Conservation (phyloP, 2,329 filamentous ascomycete species). For the Stemphylium lycopersici region DNA sequence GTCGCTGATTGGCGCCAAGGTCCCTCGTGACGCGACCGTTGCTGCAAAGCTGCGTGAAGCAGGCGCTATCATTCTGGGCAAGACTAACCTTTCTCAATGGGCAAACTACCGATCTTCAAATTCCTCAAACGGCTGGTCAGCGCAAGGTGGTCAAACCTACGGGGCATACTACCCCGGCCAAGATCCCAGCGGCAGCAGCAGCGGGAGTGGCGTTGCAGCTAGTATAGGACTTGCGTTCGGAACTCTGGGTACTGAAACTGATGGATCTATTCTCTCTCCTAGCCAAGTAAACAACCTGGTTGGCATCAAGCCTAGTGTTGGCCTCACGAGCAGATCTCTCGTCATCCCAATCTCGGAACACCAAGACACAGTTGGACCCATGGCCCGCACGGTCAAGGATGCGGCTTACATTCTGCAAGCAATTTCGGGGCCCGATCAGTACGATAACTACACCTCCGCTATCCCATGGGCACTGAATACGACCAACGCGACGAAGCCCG, state of each 20-base stretch:
- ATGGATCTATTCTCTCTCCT: slow-evolving; percentile 68
- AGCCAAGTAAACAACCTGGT: slow-evolving; percentile 64
- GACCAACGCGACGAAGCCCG: slow-evolving; percentile 54
- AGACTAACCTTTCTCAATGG: slow-evolving; percentile 70
- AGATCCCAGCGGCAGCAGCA: slow-evolving; percentile 56
- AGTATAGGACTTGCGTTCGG: slow-evolving; percentile 66
- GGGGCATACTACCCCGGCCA: slow-evolving; percentile 67
- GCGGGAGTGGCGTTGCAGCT: slow-evolving; percentile 65
- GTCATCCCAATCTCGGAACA: slow-evolving; percentile 69
- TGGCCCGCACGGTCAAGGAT: slow-evolving; percentile 65
- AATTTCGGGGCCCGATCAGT: slow-evolving; percentile 61
- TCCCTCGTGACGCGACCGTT: slow-evolving; percentile 64
- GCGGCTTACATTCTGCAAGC: slow-evolving; percentile 63
- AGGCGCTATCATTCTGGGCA: slow-evolving; percentile 70
- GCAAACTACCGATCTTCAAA: slow-evolving; percentile 66
- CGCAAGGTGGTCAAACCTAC: slow-evolving; percentile 66
- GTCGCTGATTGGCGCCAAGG: slow-evolving; percentile 64
- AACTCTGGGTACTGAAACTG: slow-evolving; percentile 66
- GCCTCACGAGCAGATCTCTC: slow-evolving; percentile 65
- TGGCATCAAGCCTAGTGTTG: slow-evolving; percentile 67
- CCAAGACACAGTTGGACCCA: slow-evolving; percentile 63
- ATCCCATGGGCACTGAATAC: slow-evolving; percentile 57
- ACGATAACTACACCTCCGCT: slow-evolving; percentile 64
- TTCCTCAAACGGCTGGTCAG: slow-evolving; percentile 67
- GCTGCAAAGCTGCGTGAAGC: slow-evolving; percentile 65